phyloP scores from a whole-genome alignment of 2,329 filamentous ascomycete genomes.

The Ceratocystis smalleyi region DNA sequence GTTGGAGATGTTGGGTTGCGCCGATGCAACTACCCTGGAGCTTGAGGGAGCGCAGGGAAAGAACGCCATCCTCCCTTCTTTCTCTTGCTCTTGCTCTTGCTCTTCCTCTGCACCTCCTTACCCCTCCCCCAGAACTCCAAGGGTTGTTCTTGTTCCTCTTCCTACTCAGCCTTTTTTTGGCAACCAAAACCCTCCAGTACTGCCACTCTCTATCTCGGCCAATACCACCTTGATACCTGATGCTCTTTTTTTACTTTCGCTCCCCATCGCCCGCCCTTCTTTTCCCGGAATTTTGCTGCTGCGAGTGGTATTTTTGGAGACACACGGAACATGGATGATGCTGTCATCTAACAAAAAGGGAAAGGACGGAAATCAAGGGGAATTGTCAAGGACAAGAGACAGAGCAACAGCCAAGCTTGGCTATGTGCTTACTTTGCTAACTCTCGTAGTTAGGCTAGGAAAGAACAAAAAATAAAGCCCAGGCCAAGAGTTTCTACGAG shows the following conservation, averaged over 20 bases:
- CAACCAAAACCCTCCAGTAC: neutral
- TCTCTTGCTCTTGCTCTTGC: too few relatives aligned
- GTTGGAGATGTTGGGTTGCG: neutral
- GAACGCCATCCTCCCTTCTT: neutral
- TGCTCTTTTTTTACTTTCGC: neutral
- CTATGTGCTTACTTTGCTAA: neutral
- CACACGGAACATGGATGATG: slow-evolving; percentile 3
- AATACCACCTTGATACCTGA: neutral
- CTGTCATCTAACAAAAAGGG: neutral
- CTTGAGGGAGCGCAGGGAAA: neutral
- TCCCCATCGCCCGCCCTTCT: neutral
- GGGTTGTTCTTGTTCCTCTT: neutral
- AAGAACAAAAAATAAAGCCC: neutral
- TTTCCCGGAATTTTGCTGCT: neutral
- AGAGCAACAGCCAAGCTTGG: neutral
- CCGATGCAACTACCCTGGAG: neutral
- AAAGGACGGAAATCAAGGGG: neutral
- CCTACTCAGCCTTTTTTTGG: neutral
- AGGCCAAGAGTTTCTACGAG: neutral
- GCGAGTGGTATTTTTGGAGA: neutral
- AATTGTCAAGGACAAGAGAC: neutral
- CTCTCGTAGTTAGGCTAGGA: neutral
- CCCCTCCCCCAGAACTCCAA: neutral
- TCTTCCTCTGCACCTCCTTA: too few relatives aligned
- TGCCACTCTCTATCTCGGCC: neutral